A percentile compares a stretch with the other conserved stretches of the same genome.
These are phyloP conservation scores for Corchorus capsularis DNA, from an alignment of 345 rosid genomes.

Conservation along the genomic window DNA sequence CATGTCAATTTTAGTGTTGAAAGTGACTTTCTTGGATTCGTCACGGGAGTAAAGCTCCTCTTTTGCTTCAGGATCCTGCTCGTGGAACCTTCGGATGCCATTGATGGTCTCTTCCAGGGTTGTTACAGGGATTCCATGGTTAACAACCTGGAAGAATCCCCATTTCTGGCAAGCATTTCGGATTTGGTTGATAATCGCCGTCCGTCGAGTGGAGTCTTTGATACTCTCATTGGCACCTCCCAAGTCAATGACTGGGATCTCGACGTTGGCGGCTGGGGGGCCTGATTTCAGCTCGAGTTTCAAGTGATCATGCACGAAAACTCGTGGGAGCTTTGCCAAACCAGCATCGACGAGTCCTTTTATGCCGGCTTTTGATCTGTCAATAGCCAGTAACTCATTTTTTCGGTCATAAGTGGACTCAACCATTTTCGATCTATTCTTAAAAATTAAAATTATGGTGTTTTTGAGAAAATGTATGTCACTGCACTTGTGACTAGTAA, in stretches of 20 bases:
- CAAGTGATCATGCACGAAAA: constrained; percentile 20
- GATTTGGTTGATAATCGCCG: not conserved
- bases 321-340: constrained; percentile 10
- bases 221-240: not conserved
- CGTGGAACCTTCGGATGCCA: constrained; percentile 25
- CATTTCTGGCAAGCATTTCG: constrained; percentile 19
- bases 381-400: constrained; percentile 9
- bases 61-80: constrained; percentile 28
- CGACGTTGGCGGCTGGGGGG: not conserved
- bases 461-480: not conserved
- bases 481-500: too few species aligned
- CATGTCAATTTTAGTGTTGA: constrained; percentile 31
- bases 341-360: constrained; percentile 20
- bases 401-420: constrained; percentile 16
- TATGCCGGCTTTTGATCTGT: constrained; percentile 14
- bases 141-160: constrained; percentile 34
- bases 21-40: not conserved
- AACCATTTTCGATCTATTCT: not conserved
- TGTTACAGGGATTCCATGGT: constrained; percentile 22
- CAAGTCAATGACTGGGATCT: constrained; percentile 16
- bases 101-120: constrained; percentile 21
- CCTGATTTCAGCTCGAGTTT: not conserved
- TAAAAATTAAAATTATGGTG: too few species aligned
- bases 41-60: constrained; percentile 28
- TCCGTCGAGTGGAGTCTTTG: not conserved